Evolutionary conservation across 441 rosid species (phyloP).

Genomic region (Arabidopsis hybrid): DNA sequence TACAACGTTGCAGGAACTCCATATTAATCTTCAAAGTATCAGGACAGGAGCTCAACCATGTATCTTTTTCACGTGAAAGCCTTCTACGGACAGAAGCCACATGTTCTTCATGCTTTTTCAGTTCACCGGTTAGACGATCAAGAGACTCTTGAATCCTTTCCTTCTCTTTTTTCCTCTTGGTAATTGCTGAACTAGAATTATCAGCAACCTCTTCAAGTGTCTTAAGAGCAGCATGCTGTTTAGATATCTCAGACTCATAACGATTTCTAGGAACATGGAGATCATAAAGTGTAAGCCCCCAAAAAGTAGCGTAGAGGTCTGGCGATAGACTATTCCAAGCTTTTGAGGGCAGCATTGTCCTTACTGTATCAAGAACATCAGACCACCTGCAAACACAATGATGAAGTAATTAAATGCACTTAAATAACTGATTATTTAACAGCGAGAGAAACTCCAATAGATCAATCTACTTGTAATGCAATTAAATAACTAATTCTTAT

Average conservation of each 20-base stretch:
- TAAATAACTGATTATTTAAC: slow-evolving; percentile 1
- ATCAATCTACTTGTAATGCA: slow-evolving; percentile 13
- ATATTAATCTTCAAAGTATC: slow-evolving; percentile 98
- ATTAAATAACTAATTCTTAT: slow-evolving; percentile 8
- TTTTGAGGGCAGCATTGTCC: slow-evolving; percentile 91
- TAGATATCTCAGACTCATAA: slow-evolving; percentile 93
- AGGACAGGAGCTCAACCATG: slow-evolving; percentile 98
- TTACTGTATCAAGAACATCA: slow-evolving; percentile 90
- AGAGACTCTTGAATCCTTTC: slow-evolving; percentile 99
- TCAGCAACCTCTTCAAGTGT: slow-evolving; percentile 96
- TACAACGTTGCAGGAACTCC: slow-evolving; percentile 99
- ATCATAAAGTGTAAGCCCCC: slow-evolving; percentile 99
- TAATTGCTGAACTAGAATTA: slow-evolving; percentile 95
- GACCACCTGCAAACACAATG: slow-evolving; percentile 82
- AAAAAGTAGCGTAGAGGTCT: slow-evolving; percentile 95
- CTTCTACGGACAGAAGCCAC: slow-evolving; percentile 95
- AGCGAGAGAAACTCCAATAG: slow-evolving; percentile 16
- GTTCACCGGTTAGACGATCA: slow-evolving; percentile 90
- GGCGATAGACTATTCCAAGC: slow-evolving; percentile 99
- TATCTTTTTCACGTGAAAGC: slow-evolving; percentile 96
- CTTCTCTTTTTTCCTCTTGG: slow-evolving; percentile 98
- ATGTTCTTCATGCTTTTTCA: slow-evolving; percentile 89
- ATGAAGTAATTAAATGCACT: not conserved
- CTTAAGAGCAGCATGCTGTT: slow-evolving; percentile 97
- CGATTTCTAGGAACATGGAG: slow-evolving; percentile 96